Base-by-base conservation (phyloP, 2,329 filamentous ascomycete species). In the Aspergillus luchuensis region DNA sequence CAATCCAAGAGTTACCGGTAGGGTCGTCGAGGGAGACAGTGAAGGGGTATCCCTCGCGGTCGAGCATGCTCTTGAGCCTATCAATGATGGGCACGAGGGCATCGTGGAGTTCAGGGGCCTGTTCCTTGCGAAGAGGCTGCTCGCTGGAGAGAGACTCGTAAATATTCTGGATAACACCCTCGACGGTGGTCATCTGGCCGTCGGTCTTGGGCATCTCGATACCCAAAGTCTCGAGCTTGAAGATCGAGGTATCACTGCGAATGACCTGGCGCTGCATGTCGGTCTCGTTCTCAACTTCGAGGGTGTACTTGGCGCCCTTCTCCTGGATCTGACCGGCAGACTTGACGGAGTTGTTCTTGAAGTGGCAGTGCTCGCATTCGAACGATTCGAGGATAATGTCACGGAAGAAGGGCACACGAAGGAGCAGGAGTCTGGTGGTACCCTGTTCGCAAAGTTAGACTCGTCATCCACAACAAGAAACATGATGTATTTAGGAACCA, bases 331-430 rank as follows among this genome's bases (percentile, higher is more conserved):
- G 87, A 63, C 92, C 92, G 28, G 95, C 95, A 8, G 93, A 88
- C 75, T 97, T 94, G 69, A 99, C 90, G 71, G 97, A 94, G 76
- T 93, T 93, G 81, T 98, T 97, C 67, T 90, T 87, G 79, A 94
- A 89, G 73, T 88, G 82, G 81, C 95, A 99, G 78, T 97, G 87
- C 5, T 91, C 88, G 82, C 95, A 99, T 67, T 87, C 86, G 78
- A 99, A 99, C 64, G 94, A 98, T 89, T 97, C 97, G 77, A 99
- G 87, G 71, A 99, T 92, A 65, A 99, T 89, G 77, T 99, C 94
- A 80, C 92, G 92, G 83, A 99, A 99, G 84, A 92, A 98, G 15
- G 95, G 95, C 58, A 99, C 97, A 66, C 88, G 87, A 15, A 96
- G 96, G 57, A 99, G 87, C 47, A 99, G 87, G 21, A 99, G 85